Conservation (phyloP, 2,329 filamentous ascomycete genomes). For the Fusarium hainanense region DNA sequence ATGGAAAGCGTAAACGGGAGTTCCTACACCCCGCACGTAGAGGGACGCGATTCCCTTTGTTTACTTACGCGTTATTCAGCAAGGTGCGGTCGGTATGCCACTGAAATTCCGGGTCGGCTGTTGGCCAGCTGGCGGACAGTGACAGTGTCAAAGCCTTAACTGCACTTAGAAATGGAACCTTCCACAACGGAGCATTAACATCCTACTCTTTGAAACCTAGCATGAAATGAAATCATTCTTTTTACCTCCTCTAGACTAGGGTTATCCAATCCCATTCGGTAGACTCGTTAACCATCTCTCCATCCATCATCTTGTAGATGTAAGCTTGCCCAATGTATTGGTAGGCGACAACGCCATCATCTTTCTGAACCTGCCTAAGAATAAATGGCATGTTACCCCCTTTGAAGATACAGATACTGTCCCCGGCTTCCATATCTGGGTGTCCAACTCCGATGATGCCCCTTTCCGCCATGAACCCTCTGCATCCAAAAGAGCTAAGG, state of each 20-base stretch:
- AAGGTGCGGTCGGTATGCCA: background rate
- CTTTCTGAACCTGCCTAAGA: background rate
- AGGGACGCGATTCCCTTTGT: background rate
- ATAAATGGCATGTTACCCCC: background rate
- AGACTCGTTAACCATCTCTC: background rate
- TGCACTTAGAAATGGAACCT: background rate
- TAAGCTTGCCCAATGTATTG: background rate
- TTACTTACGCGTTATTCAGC: background rate
- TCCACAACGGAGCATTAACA: background rate
- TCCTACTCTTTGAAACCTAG: background rate
- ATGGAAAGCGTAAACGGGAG: rapidly evolving
- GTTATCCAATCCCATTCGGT: background rate
- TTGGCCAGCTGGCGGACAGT: background rate
- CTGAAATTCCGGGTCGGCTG: background rate
- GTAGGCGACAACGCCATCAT: background rate
- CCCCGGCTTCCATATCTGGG: background rate
- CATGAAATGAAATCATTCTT: background rate
- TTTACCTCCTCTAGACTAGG: background rate
- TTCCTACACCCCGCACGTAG: too few species aligned
- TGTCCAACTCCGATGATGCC: background rate
- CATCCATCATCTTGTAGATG: background rate
- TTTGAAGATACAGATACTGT: background rate
- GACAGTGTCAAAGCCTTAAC: background rate
- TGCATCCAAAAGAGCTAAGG: background rate
- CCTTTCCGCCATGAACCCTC: background rate